Evolutionary conservation across 169 alveolate genomes (phyloP), one percentile per base, ranked within the genome.

Genomic region (Ichthyophthirius multifiliis): DNA sequence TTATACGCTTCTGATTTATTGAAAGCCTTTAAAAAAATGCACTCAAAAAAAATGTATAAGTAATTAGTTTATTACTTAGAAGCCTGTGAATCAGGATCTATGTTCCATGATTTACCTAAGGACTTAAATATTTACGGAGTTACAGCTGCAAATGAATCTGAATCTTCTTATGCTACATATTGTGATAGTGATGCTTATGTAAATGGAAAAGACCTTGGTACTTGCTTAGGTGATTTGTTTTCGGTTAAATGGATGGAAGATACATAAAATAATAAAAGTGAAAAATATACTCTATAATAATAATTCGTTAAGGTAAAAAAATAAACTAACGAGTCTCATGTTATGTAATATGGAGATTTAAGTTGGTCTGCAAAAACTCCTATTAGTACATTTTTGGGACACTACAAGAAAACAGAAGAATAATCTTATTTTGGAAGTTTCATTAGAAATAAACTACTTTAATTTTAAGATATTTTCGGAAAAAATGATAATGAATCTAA

Each of bases 201-300:
- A 18, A 65, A 89, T 34, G 96, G 96, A 30, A 67, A 84, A 55
- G 75, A 79, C 32, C 47, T 94, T 62, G 94, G 93, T 2, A 75
- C 95, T 23, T 94, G 97, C 87, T 75, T 94, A 30, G 96, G 97
- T 13, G 96, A 94, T 82, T 82, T 84, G 37, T 94, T 86, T 83
- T 79, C 92, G 32, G 86, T 87, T 6, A 85, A 82, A 44, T 94
- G 94, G 92, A 87, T 94, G 93, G 95, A 94, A 87, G 85, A 94
- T 64, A 46, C 91, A 30, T 96, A 94, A 44, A 77, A 79, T n/a
- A 82, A 71, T 18, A 83, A 88, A 44, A 76, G 83, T 37, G 71
- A 78, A 32, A 35, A 63, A 20, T 86, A 83, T 41, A 87, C 96
- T 35, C 76, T 94, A 7, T 87, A 88, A 27, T 75, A 90, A 44